Base-by-base conservation (phyloP, 305 asterid genomes). In the Fraxinus dipetala region DNA sequence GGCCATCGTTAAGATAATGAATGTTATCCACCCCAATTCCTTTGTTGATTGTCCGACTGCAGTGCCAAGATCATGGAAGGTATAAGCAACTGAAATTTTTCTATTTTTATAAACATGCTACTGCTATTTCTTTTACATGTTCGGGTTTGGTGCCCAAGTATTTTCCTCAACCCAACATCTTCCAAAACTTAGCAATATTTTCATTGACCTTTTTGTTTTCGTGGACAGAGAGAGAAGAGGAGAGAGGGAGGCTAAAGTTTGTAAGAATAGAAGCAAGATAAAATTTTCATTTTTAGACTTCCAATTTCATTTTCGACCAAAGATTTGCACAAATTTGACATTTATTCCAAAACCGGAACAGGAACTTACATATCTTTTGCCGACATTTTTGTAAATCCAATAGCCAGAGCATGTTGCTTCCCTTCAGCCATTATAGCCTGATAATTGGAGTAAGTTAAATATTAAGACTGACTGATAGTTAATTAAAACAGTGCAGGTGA, bases 341-440 rank as follows among this genome's bases (percentile, higher is more conserved):
- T 28, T 77, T 75, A 24, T 16, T 10, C 56, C 83, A 76, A 76
- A 67, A 72, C 61, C 75, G 76, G 61, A 2, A 30, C 13, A 75
- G 65, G 45, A 70, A 87, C 99, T 94, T 89, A 96, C 99, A 96
- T 96, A 82, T 94, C 90, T 82, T 90, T 96, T 22, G 97, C 99
- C 13, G 99, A 94, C 94, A 96, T 91, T 86, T 96, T 96, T 75
- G 97, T 96, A 84, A 91, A 96, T 40, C 99, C 99, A 90, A 96
- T 96, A 82, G 98, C 99, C 74, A 96, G 97, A 85, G 99, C 98
- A 87, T 96, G 97, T 79, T 93, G 93, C 90, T 96, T 96, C 82
- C 99, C 99, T 89, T 96, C 99, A 82, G 99, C 98, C 98, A 95
- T 95, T 89, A 95, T 94, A 83, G 98, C 99, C 99, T 95, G 86